A percentile compares a stretch with the other conserved stretches of the same genome.
These are phyloP conservation scores for Austroboletus festivus DNA, from an alignment of 768 basidiomycete genomes.

Conservation along the genomic window DNA sequence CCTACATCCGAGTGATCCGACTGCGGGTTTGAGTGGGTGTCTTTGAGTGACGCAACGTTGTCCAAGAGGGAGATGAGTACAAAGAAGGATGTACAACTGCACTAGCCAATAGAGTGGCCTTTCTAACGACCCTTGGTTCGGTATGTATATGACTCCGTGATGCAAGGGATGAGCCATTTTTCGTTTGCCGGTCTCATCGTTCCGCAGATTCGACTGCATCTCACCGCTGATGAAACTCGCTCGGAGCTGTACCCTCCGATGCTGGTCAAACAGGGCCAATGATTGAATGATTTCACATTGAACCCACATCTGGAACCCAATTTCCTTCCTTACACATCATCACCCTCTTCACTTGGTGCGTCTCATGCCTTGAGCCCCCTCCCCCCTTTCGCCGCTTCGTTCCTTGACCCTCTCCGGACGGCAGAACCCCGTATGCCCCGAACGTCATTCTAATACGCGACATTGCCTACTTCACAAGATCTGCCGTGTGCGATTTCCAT, in stretches of 20 bases:
- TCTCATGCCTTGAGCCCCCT: conserved; percentile 5
- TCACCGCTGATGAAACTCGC: too few relatives aligned
- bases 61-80: not conserved
- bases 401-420: conserved; percentile 7
- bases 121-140: too few relatives aligned
- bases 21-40: too few relatives aligned
- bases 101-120: too few relatives aligned
- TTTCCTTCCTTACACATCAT: too few relatives aligned
- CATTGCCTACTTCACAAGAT: conserved; percentile 26
- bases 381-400: conserved; percentile 15
- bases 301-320: too few relatives aligned
- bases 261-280: too few relatives aligned
- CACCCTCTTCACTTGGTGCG: not conserved
- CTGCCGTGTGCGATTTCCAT: conserved; percentile 20
- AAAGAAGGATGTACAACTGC: conserved; percentile 10
- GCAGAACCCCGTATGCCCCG: not conserved
- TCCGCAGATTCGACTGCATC: not conserved
- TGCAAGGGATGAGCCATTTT: not conserved
- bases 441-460: conserved; percentile 16
- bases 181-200: not conserved
- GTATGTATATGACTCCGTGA: not conserved
- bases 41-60: too few relatives aligned
- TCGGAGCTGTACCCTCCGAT: too few relatives aligned
- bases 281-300: too few relatives aligned
- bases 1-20: conserved; percentile 14